Evolutionary conservation across 2,329 filamentous ascomycete species (phyloP), one percentile per base, ranked within the genome.

Genomic region (Pseudogymnoascus sp.): DNA sequence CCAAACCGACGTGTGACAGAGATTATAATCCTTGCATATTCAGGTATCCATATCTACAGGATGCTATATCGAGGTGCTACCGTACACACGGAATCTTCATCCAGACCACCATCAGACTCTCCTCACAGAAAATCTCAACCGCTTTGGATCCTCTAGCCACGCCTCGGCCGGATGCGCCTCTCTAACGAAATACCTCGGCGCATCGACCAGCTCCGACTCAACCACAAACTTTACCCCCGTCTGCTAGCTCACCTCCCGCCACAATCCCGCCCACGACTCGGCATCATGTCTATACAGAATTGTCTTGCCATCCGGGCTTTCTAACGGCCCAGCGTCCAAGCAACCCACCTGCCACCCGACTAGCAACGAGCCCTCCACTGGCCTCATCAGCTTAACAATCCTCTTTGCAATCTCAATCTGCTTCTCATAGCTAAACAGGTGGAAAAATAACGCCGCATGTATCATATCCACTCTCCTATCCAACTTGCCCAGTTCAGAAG

Each of bases 371-470:
- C 72, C 75, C 16, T 50, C 37, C 29, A 56, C 64, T 61, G 70
- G 68, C 62, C 71, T 64, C 67, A 33, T 63, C 11, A n/a, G 68
- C 37, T 5, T 24, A 7, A 65, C 64, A 14, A 62, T 47, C 24
- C 64, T 37, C 62, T 73, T 73, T 11, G 72, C 72, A n/a, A 73
- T 71, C 53, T 72, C 67, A 10, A 76, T 65, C 64, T 80, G 77
- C 7, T 70, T 69, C 1, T 76, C 73, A 67, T 70, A 76, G 33
- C 72, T 70, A 65, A 78, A 80, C 6, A 79, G 70, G 61, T 80
- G 78, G 47, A 80, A 74, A 68, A 80, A 77, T 0, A 75, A 75
- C 0, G 72, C 72, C 1, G 77, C 71, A 35, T 77, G 71, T 6
- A 80, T 66, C 11, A 80, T 73, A 63, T 79, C 75, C 1, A 78